Evolutionary conservation across 2,329 filamentous ascomycete genomes (phyloP), one percentile per base, ranked within the genome.

Genomic region (Fusarium chlamydosporum): DNA sequence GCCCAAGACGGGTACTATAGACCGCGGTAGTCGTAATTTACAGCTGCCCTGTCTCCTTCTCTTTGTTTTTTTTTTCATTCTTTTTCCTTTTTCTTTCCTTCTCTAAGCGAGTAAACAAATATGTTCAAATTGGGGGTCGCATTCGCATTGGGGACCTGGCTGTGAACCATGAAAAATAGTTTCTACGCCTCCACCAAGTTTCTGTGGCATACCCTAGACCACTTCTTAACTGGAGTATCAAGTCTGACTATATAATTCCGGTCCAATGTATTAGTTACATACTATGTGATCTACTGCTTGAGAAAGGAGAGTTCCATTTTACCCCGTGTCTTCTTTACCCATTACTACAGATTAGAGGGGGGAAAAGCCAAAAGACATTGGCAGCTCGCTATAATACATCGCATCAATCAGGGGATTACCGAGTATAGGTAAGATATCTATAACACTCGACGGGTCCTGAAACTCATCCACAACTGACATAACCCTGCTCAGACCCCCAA

Each of bases 1-100:
- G 53, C 52, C 52, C 33, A 65, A 47, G 29, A 43, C 33, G 53
- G 60, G 27, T 23, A 50, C 41, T n/a, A 27, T 8, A 45, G 37
- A 23, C 43, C 37, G 31, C 43, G 34, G 40, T 31, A 31, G 34
- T 26, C 26, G 33, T 18, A 26, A 23, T 40, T 59, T 51, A 51
- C 64, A 58, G 46, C 31, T 35, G 18, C 9, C 13, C 23, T 54
- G 20, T 27, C 26, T 37, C 15, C 23, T 8, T 45, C 27, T n/a
- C 23, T 23, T 6, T 23, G 1, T 23, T 23, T 23, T 23, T 6
- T 6, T 6, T 23, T 37, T 59, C 47, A 48, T 23, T 23, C 23
- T 23, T 23, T 23, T 23, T 23, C 5, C 5, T 23, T 23, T 23
- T 23, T 23, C 6, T 23, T 23, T 23, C 6, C 23, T 6, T 6